These are phyloP conservation scores for Chamaenerion angustifolium DNA, from an alignment of 345 rosid species.

Conservation along the genomic window DNA sequence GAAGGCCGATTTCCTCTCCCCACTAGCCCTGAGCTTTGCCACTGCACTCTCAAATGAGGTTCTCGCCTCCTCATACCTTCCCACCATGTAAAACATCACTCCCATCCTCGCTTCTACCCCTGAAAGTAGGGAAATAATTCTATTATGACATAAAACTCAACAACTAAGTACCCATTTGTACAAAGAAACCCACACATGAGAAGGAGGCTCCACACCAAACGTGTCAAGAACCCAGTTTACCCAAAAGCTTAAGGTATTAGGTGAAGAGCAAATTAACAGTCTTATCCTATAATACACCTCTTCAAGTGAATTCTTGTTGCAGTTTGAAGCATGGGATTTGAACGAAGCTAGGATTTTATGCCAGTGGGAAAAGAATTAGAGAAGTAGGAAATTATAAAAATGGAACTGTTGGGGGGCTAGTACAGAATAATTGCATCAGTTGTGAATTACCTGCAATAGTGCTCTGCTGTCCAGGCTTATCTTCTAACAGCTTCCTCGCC, in stretches of 20 bases:
- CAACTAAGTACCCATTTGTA: no score
- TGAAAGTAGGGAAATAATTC: constrained; percentile 14
- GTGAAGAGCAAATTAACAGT: constrained; percentile 76
- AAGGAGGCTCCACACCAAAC: constrained; percentile 49
- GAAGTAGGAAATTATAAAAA: no score
- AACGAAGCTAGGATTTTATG: no score
- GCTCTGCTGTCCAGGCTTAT: constrained; percentile 96
- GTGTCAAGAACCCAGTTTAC: constrained; percentile 80
- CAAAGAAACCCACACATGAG: constrained; percentile 16
- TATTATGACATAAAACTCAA: no score
- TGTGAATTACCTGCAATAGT: constrained; percentile 27
- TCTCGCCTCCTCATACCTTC: constrained; percentile 85
- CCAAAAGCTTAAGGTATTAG: constrained; percentile 87
- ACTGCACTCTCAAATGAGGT: constrained; percentile 74
- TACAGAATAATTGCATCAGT: constrained; percentile 14
- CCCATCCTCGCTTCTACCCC: constrained; percentile 98
- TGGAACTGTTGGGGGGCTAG: no score
- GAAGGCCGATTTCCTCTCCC: constrained; percentile 92
- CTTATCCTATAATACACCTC: constrained; percentile 30
- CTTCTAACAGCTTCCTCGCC: constrained; percentile 90
- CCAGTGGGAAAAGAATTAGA: no score
- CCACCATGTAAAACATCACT: constrained; percentile 88
- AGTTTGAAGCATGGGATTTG: no score
- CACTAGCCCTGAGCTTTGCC: constrained; percentile 68
- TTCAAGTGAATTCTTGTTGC: no score